Base-by-base conservation (phyloP, 371 early-diverging fungal species). In the Mortierella sp. region DNA sequence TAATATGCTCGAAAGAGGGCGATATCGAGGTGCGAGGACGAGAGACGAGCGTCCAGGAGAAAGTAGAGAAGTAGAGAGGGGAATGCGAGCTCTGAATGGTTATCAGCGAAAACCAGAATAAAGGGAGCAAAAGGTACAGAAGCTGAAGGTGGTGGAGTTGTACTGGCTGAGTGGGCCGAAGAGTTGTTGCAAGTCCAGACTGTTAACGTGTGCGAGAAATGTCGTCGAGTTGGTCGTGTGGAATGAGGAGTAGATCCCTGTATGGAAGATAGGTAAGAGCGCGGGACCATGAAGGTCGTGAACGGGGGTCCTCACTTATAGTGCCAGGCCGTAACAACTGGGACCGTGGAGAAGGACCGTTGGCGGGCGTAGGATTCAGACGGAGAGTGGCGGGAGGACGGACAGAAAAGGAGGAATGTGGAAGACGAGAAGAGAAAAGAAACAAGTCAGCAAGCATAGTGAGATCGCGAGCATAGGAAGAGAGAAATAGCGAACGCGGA, bases 251-350 rank as follows among this genome's bases (percentile, higher is more conserved):
- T 54, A 41, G 18, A 3, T 54, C 42, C 42, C 16, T 18, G 52
- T 51, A 7, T 9, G 14, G 28, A 30, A 4, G 12, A 19, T 26
- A 18, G 16, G 28, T 38, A 34, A 34, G 10, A 34, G 34, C 41
- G 47, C 34, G 28, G n/a, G 42, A 28, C 52, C 53, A 52, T 61
- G 21, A 61, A 61, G 51, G 51, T 30, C 52, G 61, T 52, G 45
- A 57, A 41, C 30, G 31, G 50, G 10, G 48, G 48, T 26, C 48
- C 48, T 48, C 26, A 23, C n/a, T 48, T 48, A 24, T 48, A 24
- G n/a, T 23, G 3, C 19, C 3, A 24, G 23, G 23, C 23, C 48
- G 24, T 48, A 10, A 52, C 18, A 52, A 16, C 18, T 19, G 16
- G 19, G 4, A 23, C 2, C 52, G 42, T 23, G 54, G 30, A 45